Base-by-base conservation (phyloP, 305 asterid genomes). In the Plantago lanceolata region DNA sequence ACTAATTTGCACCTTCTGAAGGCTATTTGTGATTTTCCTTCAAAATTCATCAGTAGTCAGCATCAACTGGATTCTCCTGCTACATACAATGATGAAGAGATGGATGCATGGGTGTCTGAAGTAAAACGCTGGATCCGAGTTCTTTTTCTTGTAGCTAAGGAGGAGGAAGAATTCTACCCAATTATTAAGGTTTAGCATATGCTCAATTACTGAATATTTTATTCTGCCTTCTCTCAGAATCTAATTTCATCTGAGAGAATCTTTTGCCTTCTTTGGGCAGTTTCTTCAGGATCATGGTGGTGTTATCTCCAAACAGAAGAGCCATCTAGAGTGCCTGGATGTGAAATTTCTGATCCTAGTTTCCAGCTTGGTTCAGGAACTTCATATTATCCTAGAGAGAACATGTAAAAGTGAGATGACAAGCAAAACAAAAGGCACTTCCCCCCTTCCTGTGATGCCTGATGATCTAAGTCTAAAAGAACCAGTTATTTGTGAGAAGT, bases 61-160 rank as follows among this genome's bases (percentile, higher is more conserved):
- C 68, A 73, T 67, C 79, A 81, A 55, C 67, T 43, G 40, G 85
- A 73, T 80, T 68, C 74, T 61, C 35, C 48, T 68, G 54, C 71
- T 64, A 77, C 80, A 65, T 85, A 71, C 71, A 87, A 87, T 20
- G 99, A 89, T 67, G 99, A 83, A 57, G 96, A 93, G 70, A 67
- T 93, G 67, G 87, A 82, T 69, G 79, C 89, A 48, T 93, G 99
- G 99, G 83, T 62, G 67, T 79, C 78, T 77, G 89, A 83, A 74
- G 90, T 95, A 74, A 80, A 73, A 63, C 85, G 96, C 65, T 93
- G 99, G 99, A 86, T 85, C 50, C 83, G 97, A 66, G 86, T 84
- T 76, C 79, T 85, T 60, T 92, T 92, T 75, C 89, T 92, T 65
- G 76, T 77, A 48, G 74, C 67, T 47, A 72, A 68, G 74, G 79